Percentiles rank a stretch among this genome's conserved stretches.
Conservation (phyloP, 352 stramenopile genomes). For the Phytophthora crassamura region DNA sequence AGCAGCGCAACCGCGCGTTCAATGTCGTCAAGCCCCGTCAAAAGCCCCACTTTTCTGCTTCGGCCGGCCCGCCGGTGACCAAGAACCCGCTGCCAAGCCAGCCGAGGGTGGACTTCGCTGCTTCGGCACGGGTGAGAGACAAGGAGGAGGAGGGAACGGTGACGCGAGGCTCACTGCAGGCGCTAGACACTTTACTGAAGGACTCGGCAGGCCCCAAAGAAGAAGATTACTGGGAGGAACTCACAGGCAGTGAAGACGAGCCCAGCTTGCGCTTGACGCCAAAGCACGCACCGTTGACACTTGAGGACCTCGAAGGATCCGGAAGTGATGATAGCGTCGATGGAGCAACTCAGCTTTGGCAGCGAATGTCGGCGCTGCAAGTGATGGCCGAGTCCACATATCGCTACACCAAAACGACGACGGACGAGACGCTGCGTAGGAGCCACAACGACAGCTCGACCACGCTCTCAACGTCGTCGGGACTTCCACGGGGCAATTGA, state of each 20-base stretch:
- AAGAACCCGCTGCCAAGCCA: slow-evolving; percentile 7
- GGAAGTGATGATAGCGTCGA: slow-evolving; percentile 2
- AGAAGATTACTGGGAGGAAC: slow-evolving; percentile 11
- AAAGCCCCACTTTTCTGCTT: slow-evolving; percentile 24
- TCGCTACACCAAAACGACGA: slow-evolving; percentile 33
- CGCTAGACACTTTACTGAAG: slow-evolving; percentile 20
- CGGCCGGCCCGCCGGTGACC: slow-evolving; percentile 18
- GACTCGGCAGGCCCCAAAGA: slow-evolving; percentile 13
- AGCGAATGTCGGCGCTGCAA: slow-evolving; percentile 33
- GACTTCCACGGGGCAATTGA: neutral
- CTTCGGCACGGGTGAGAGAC: slow-evolving; percentile 11
- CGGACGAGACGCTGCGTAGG: slow-evolving; percentile 22
- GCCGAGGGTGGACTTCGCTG: slow-evolving; percentile 22
- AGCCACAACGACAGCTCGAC: slow-evolving; percentile 14
- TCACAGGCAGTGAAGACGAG: slow-evolving; percentile 24
- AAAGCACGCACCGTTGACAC: slow-evolving; percentile 16
- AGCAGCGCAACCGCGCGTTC: slow-evolving; percentile 16
- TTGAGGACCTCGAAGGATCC: slow-evolving; percentile 20
- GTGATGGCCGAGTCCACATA: slow-evolving; percentile 39
- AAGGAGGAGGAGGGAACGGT: slow-evolving; percentile 9
- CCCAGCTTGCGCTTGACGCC: slow-evolving; percentile 5
- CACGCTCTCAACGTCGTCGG: neutral
- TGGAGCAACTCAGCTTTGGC: slow-evolving; percentile 20
- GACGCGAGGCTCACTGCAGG: slow-evolving; percentile 26
- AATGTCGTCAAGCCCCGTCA: slow-evolving; percentile 12